These are phyloP conservation scores for Mortierella hygrophila DNA, from an alignment of 192 early-diverging fungal species.

Conservation along the genomic window DNA sequence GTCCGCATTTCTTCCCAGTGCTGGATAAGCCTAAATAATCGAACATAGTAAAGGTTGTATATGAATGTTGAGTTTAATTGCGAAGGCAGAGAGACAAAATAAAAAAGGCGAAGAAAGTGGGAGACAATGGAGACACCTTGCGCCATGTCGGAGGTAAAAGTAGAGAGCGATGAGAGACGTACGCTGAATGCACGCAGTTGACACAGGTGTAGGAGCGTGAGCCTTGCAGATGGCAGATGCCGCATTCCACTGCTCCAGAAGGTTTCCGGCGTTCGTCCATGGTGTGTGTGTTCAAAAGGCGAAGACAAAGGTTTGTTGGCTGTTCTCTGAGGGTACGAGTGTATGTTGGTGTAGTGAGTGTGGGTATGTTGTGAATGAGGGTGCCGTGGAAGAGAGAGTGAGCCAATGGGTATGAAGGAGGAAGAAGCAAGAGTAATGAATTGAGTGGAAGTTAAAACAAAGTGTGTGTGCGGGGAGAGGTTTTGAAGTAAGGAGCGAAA, in stretches of 20 bases:
- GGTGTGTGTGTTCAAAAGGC: not conserved
- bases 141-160: not conserved
- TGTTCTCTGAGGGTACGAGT: not conserved
- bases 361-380: not conserved
- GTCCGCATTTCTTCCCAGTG: conserved; percentile 40
- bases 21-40: conserved; percentile 13
- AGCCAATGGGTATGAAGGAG: not conserved
- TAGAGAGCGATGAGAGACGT: conserved; percentile 17
- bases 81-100: not conserved
- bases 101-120: not conserved
- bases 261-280: conserved; percentile 29
- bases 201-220: conserved; percentile 52
- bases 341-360: not conserved
- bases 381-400: not conserved
- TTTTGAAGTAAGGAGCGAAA: not conserved
- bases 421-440: not conserved
- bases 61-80: not conserved
- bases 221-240: conserved; percentile 40
- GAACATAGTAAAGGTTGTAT: not conserved
- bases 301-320: not conserved
- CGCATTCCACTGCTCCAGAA: conserved; percentile 28
- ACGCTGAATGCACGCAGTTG: conserved; percentile 41
- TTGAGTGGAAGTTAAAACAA: not conserved
- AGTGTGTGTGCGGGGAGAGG: not conserved
- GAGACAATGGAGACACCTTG: not conserved